phyloP scores from a whole-genome alignment of 805 yeast genomes.

The Kregervanrija fluxuum region DNA sequence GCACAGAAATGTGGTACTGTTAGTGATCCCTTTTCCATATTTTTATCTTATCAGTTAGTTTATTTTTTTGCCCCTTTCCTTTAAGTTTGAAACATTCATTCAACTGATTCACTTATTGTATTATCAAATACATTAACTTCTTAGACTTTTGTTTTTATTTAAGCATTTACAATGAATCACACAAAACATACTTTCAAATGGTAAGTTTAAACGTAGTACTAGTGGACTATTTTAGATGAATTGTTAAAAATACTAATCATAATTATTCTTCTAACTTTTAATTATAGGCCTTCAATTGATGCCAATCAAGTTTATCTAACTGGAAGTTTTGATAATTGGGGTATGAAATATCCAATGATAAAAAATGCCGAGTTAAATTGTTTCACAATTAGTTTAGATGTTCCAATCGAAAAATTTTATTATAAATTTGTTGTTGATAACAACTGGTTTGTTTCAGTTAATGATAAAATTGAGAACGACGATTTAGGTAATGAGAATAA shows the following conservation, averaged over 20 bases:
- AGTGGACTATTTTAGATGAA: background rate
- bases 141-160: too few relatives aligned
- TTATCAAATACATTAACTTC: too few relatives aligned
- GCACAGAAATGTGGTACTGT: too few relatives aligned
- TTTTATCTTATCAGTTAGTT: too few relatives aligned
- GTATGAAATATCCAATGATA: slow-evolving; percentile 35
- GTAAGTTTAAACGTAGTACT: slow-evolving; percentile 8
- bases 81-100: too few relatives aligned
- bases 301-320: slow-evolving; percentile 44
- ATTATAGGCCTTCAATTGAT: slow-evolving; percentile 23
- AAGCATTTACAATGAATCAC: too few relatives aligned
- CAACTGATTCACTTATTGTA: too few relatives aligned
- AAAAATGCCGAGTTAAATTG: slow-evolving; percentile 30
- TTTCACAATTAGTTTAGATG: slow-evolving; percentile 15
- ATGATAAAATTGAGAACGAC: slow-evolving; percentile 34
- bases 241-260: background rate
- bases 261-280: background rate
- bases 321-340: slow-evolving; percentile 56
- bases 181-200: slow-evolving; percentile 17
- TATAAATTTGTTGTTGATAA: slow-evolving; percentile 59
- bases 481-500: slow-evolving; percentile 44
- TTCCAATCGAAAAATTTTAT: slow-evolving; percentile 31
- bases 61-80: too few relatives aligned
- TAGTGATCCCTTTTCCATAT: too few relatives aligned
- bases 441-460: slow-evolving; percentile 39